phyloP scores from a whole-genome alignment of 176 grass and related monocot species.

The Triticum turgidum region DNA sequence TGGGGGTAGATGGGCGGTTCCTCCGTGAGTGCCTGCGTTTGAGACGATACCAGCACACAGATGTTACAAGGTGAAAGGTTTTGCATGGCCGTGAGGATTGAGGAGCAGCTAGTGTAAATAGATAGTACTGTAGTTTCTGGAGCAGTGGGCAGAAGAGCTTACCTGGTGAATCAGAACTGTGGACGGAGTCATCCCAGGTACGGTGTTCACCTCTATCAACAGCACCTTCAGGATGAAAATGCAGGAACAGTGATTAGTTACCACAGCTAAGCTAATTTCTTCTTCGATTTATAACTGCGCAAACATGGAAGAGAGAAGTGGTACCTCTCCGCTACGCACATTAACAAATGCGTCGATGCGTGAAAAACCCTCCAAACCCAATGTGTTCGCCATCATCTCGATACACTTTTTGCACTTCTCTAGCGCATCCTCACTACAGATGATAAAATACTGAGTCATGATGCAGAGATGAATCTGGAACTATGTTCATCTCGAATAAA shows the following conservation, averaged over 20 bases:
- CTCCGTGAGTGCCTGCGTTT: conserved; percentile 77
- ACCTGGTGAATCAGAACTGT: conserved; percentile 92
- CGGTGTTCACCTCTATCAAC: conserved; percentile 87
- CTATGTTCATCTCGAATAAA: not conserved
- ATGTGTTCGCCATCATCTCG: conserved; percentile 59
- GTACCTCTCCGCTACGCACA: conserved; percentile 71
- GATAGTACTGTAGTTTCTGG: not conserved
- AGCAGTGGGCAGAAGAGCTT: not conserved
- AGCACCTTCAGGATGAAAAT: conserved; percentile 52
- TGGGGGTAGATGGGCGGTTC: conserved; percentile 68
- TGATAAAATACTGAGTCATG: not conserved
- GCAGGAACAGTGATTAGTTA: not conserved
- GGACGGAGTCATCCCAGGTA: conserved; percentile 95
- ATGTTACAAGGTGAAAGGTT: not conserved
- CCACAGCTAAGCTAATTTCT: not conserved
- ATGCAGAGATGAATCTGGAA: not conserved
- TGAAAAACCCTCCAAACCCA: conserved; percentile 85
- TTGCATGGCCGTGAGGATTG: not conserved
- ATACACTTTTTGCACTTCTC: conserved; percentile 66
- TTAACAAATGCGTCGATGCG: conserved; percentile 88
- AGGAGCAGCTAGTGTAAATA: not conserved
- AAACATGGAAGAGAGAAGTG: not conserved
- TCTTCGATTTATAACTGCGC: not conserved
- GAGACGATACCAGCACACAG: not conserved
- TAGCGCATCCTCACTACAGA: conserved; percentile 61